These are phyloP conservation scores for Takashimella koratensis DNA, from an alignment of 1,284 basidiomycete genomes.

Conservation along the genomic window DNA sequence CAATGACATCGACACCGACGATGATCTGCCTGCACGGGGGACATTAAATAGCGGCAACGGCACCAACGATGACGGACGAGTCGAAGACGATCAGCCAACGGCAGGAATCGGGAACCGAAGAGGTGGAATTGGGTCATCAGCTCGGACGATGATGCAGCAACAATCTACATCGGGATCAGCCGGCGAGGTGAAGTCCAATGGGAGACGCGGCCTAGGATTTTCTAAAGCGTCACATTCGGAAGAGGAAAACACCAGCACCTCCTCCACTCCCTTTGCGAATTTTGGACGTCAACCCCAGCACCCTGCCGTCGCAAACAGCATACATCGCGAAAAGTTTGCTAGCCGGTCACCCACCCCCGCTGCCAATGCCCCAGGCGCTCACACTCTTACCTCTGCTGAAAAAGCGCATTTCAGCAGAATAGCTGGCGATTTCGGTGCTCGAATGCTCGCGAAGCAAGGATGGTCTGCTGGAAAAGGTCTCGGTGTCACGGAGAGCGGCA, in stretches of 20 bases:
- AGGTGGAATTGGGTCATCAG: conserved; percentile 40
- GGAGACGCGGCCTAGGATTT: neutral
- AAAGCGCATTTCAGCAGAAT: conserved; percentile 74
- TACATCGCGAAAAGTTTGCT: neutral
- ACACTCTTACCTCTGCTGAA: conserved; percentile 62
- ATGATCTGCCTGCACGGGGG: conserved; percentile 22
- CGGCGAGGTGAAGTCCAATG: neutral
- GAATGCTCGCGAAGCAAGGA: conserved; percentile 89
- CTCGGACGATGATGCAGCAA: neutral
- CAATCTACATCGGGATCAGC: neutral
- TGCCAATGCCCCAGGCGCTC: conserved; percentile 33
- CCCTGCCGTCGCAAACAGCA: neutral
- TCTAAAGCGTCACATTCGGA: neutral
- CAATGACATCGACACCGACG: conserved; percentile 25
- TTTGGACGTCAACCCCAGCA: neutral
- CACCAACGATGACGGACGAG: too few species aligned
- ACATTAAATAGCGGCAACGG: too few species aligned
- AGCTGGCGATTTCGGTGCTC: conserved; percentile 70
- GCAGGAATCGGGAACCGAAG: conserved; percentile 11
- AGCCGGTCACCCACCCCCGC: conserved; percentile 12
- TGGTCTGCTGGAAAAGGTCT: conserved; percentile 82
- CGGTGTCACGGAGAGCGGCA: conserved; percentile 73
- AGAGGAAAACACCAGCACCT: neutral
- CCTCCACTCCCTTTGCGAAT: neutral
- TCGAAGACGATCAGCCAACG: too few species aligned